Conservation (phyloP, 305 asterid genomes). For the Rubia balearica region DNA sequence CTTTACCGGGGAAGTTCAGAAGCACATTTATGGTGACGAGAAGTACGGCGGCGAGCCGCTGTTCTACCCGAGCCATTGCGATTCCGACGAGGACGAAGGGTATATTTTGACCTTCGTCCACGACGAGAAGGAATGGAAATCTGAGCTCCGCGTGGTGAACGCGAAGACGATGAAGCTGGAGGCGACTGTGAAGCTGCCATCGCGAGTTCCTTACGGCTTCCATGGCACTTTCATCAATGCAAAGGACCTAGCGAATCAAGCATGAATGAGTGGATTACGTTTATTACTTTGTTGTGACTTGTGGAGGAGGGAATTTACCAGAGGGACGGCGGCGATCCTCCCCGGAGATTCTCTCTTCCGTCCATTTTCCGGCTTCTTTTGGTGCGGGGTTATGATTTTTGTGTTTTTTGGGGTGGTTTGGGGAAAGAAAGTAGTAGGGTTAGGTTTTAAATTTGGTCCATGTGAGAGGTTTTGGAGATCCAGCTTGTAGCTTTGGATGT, state of each 20-base stretch:
- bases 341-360: conserved; percentile 59
- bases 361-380: not conserved
- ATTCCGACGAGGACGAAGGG: conserved; percentile 61
- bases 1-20: conserved; percentile 53
- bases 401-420: conserved; percentile 3
- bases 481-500: conserved; percentile 79
- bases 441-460: conserved; percentile 4
- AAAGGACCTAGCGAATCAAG: conserved; percentile 56
- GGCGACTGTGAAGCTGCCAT: conserved; percentile 66
- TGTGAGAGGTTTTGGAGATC: conserved; percentile 47
- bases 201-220: conserved; percentile 87
- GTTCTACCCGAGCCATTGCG: conserved; percentile 45
- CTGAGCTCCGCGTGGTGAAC: conserved; percentile 73
- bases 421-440: not conserved
- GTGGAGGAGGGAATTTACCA: conserved; percentile 41
- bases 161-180: conserved; percentile 54
- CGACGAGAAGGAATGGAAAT: conserved; percentile 59
- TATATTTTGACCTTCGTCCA: conserved; percentile 74
- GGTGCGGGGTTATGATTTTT: not conserved
- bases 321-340: conserved; percentile 73
- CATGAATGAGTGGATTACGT: not conserved
- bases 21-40: conserved; percentile 59
- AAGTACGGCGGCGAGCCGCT: conserved; percentile 91
- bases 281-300: not conserved
- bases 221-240: conserved; percentile 75